Percentiles rank a stretch among this genome's conserved stretches.
Evolutionary conservation across 1,284 basidiomycete species (phyloP).

Genomic region (Inonotus hispidus): DNA sequence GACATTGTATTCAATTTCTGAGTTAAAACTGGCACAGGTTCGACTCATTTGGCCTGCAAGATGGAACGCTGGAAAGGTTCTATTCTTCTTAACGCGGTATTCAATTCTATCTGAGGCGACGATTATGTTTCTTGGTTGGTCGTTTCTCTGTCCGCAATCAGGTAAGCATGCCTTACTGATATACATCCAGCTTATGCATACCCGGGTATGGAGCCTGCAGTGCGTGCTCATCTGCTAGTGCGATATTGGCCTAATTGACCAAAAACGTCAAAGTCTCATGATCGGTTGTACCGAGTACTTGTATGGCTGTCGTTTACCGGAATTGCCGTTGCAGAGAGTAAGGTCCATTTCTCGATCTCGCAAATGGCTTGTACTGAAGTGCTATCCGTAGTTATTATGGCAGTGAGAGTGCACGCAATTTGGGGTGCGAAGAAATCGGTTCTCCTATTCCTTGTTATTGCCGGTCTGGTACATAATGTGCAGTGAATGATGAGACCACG

Average conservation of each 20-base stretch:
- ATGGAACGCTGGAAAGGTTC: constrained; percentile 12
- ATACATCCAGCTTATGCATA: background rate
- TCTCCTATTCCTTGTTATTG: background rate
- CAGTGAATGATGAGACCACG: background rate
- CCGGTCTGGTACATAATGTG: background rate
- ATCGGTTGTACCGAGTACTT: background rate
- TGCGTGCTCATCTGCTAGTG: background rate
- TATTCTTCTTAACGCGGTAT: constrained; percentile 14
- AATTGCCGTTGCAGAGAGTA: background rate
- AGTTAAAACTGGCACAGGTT: background rate
- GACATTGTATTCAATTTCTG: too few species aligned
- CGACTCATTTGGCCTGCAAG: constrained; percentile 12
- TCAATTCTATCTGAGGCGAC: constrained; percentile 6
- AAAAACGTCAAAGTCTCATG: background rate
- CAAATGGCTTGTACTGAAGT: background rate
- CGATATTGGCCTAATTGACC: background rate
- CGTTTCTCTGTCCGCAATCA: background rate
- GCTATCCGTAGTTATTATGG: background rate
- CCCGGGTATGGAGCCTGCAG: background rate
- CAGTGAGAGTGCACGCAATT: constrained; percentile 10
- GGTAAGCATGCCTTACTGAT: background rate
- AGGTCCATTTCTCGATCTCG: background rate
- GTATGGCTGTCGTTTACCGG: constrained; percentile 6
- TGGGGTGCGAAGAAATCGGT: background rate
- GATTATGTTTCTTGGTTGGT: background rate